phyloP scores from a whole-genome alignment of 768 basidiomycete species.

The Cystofilobasidium macerans region DNA sequence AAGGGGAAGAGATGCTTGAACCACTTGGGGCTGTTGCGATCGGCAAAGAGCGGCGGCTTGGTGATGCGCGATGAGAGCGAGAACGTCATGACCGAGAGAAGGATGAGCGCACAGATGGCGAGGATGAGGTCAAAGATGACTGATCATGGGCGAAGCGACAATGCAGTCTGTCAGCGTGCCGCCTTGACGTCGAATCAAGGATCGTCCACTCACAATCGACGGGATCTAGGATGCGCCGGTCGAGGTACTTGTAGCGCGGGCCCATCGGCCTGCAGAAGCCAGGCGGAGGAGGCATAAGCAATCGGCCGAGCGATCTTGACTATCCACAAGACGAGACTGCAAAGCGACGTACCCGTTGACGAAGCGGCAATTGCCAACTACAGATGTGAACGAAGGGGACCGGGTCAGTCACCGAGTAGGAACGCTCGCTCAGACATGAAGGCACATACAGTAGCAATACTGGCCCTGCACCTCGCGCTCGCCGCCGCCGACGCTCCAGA shows the following conservation, averaged over 20 bases:
- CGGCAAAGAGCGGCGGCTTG: slow-evolving; percentile 2
- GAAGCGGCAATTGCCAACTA: slow-evolving; percentile 24
- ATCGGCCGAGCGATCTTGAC: no score
- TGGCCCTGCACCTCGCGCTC: slow-evolving; percentile 13
- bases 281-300: not conserved
- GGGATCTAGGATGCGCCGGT: slow-evolving; percentile 25
- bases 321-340: not conserved
- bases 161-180: not conserved
- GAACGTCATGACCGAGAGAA: slow-evolving; percentile 16
- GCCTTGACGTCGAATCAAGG: not conserved
- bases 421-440: not conserved
- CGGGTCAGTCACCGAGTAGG: not conserved
- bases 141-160: not conserved
- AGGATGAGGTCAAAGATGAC: slow-evolving; percentile 26
- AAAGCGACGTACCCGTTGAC: slow-evolving; percentile 19
- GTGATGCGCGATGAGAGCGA: slow-evolving; percentile 7
- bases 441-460: slow-evolving; percentile 12
- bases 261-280: slow-evolving; percentile 18
- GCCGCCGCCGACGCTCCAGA: slow-evolving; percentile 13
- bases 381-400: not conserved
- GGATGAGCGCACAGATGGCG: slow-evolving; percentile 16
- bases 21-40: not conserved
- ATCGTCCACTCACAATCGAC: slow-evolving; percentile 16
- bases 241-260: slow-evolving; percentile 26
- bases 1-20: slow-evolving; percentile 26